phyloP scores from a whole-genome alignment of 2,329 filamentous ascomycete species.

The Elsinoe necatrix region DNA sequence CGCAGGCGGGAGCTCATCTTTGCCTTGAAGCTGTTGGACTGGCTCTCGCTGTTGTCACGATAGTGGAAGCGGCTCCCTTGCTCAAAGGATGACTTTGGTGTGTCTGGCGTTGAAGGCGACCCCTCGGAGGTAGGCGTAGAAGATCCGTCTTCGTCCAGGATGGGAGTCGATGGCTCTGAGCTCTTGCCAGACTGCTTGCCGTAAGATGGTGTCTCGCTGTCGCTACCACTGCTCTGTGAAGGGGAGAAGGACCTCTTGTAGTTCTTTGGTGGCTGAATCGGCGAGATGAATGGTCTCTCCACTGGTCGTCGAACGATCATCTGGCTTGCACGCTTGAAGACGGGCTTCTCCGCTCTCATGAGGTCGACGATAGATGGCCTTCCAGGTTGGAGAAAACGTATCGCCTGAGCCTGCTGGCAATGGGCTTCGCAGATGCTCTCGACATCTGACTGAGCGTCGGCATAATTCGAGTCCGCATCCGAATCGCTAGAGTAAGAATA shows the following conservation, averaged over 20 bases:
- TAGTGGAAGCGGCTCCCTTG: conserved; percentile 5
- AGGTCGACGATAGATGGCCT: conserved; percentile 13
- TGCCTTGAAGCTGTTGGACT: conserved; percentile 6
- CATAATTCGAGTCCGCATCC: neutral
- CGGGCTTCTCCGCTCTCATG: conserved; percentile 15
- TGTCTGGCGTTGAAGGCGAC: conserved; percentile 12
- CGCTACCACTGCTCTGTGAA: neutral
- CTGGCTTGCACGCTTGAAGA: conserved; percentile 15
- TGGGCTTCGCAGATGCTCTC: conserved; percentile 13
- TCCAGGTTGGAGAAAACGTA: conserved; percentile 13
- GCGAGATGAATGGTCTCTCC: conserved; percentile 13
- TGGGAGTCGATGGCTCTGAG: conserved; percentile 11
- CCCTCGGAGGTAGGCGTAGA: conserved; percentile 7
- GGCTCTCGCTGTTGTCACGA: conserved; percentile 7
- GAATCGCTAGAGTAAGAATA: conserved; percentile 14
- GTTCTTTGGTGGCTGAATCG: conserved; percentile 12
- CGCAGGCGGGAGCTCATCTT: conserved; percentile 10
- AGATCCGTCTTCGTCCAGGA: conserved; percentile 14
- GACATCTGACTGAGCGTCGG: conserved; percentile 9
- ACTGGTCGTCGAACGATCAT: conserved; percentile 13
- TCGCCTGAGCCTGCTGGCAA: conserved; percentile 9
- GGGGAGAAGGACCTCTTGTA: conserved; percentile 12
- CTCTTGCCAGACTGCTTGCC: neutral
- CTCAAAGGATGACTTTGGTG: conserved; percentile 14
- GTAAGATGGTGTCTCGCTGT: neutral